A percentile compares a stretch with the other conserved stretches of the same genome.
Evolutionary conservation across 208 protist species (phyloP).

Genomic region (Strigomonas oncopelti): DNA sequence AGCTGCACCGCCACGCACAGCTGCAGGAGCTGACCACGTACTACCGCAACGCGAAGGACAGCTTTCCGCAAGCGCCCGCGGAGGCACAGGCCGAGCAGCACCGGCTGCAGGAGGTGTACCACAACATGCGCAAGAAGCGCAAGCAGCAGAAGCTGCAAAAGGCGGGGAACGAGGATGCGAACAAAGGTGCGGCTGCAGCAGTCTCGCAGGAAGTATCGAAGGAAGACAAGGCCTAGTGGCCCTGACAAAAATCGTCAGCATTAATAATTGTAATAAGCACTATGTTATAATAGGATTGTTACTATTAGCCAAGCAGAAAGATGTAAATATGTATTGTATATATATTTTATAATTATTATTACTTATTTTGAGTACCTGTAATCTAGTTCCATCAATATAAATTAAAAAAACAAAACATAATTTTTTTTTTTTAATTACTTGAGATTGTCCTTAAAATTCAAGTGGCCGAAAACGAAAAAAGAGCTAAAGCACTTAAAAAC

Average conservation of each 20-base stretch:
- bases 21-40: slow-evolving; percentile 37
- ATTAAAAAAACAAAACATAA: neutral
- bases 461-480: neutral
- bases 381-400: neutral
- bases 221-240: neutral
- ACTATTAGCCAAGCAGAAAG: too few relatives aligned
- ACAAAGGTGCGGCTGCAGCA: neutral
- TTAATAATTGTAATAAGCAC: slow-evolving; percentile 1
- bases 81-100: slow-evolving; percentile 24
- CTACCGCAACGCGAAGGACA: slow-evolving; percentile 24
- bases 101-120: slow-evolving; percentile 37
- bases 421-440: neutral
- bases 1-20: slow-evolving; percentile 27
- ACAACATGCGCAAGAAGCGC: slow-evolving; percentile 19
- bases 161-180: slow-evolving; percentile 5
- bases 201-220: neutral
- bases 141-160: slow-evolving; percentile 15
- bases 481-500: too few relatives aligned
- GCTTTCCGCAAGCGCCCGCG: slow-evolving; percentile 8
- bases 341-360: too few relatives aligned
- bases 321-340: slow-evolving; percentile 1
- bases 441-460: slow-evolving; percentile 3
- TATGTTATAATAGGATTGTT: neutral
- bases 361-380: neutral
- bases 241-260: neutral